Evolutionary conservation across 176 grass and related monocot genomes (phyloP), one percentile per base, ranked within the genome.

Genomic region (bread wheat (Triticum aestivum)): DNA sequence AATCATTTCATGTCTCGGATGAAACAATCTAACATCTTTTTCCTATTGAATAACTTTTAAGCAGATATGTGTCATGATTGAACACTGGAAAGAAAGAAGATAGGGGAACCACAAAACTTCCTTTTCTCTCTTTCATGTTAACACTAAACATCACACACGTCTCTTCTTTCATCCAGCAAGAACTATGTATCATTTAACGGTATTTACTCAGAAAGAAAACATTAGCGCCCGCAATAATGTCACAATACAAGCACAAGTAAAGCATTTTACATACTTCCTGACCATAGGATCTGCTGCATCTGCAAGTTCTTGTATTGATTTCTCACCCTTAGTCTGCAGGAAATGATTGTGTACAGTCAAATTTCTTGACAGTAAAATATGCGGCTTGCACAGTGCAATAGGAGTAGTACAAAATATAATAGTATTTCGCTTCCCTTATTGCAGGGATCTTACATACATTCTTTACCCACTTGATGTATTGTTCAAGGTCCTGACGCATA

Each of bases 381-480:
- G 20, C 26, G 15, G 10, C 58, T 39, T 59, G 17, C 24, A 68
- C 63, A 82, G 45, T 82, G 11, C 26, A 42, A 58, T 68, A 68
- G 34, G 9, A 66, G n/a, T 33, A 59, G 21, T 51, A 67, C 3
- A 7, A 87, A 61, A n/a, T 56, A 33, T 24, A 86, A 56, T 41
- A 41, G 11, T 29, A 8, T 58, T 82, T 44, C 17, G 62, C n/a
- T 72, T 78, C 44, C 80, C 17, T 37, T 8, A 13, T 34, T 80
- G 52, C 77, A 86, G 42, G 61, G 39, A 82, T 26, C 23, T 75
- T 54, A 77, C 71, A 82, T 77, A 82, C 86, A 77, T 44, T 58
- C 3, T 33, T 17, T 20, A 32, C 0, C 79, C 76, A 49, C 71
- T 58, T 10, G 4, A 0, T 0, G 38, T 11, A 8, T 41, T 26